Evolutionary conservation across 23 red algal genomes (phyloP).

Genomic region (Pyropia yezoensis): DNA sequence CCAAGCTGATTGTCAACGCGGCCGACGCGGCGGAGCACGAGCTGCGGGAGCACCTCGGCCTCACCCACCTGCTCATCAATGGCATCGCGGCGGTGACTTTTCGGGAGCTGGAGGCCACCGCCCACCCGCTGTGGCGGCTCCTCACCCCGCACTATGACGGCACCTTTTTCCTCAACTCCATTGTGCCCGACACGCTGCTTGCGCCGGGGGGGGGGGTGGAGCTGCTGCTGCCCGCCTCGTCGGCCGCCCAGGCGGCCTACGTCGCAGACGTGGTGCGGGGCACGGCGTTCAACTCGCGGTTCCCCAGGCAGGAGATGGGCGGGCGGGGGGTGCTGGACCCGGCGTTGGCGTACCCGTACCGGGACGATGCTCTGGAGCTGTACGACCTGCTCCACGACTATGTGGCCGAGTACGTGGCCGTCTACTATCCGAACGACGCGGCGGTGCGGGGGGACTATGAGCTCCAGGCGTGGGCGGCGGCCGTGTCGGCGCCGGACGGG

Average conservation of each 20-base stretch:
- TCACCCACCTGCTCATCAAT: slow-evolving; percentile 10
- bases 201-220: slow-evolving; percentile 12
- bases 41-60: slow-evolving; percentile 8
- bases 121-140: slow-evolving; percentile 5
- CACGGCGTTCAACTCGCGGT: slow-evolving; percentile 18
- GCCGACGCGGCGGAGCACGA: slow-evolving; percentile 13
- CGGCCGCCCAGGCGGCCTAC: too few relatives aligned
- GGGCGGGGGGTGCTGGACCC: slow-evolving; percentile 4
- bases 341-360: slow-evolving; percentile 3
- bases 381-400: background rate
- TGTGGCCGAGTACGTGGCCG: slow-evolving; percentile 1
- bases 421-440: slow-evolving; percentile 3
- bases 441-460: slow-evolving; percentile 1
- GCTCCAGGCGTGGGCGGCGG: slow-evolving; percentile 9
- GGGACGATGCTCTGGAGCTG: slow-evolving; percentile 9
- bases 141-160: slow-evolving; percentile 23
- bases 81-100: slow-evolving; percentile 1
- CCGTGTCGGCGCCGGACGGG: too few relatives aligned
- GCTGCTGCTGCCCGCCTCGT: background rate
- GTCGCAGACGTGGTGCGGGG: too few relatives aligned
- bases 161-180: slow-evolving; percentile 16
- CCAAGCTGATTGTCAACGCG: slow-evolving; percentile 13
- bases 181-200: slow-evolving; percentile 7
- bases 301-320: slow-evolving; percentile 14
- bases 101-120: background rate